Evolutionary conservation across 176 grass and related monocot genomes (phyloP), one percentile per base, ranked within the genome.

Genomic region (Oryza australiensis): DNA sequence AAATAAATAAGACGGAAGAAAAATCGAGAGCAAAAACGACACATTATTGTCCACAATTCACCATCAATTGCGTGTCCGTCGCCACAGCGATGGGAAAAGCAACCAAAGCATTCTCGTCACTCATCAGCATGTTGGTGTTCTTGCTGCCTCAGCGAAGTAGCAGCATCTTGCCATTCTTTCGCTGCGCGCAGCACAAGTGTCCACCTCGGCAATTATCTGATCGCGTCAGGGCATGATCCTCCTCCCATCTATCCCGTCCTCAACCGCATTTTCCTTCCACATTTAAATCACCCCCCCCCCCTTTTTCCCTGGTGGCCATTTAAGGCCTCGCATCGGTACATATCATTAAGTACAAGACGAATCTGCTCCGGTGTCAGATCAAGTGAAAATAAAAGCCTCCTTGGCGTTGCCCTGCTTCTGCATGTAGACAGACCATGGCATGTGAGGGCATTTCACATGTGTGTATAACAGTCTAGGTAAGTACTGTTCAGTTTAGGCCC

Each of bases 191-290:
- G 67, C 74, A 13, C 4, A 18, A 62, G 34, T 9, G 35, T 57
- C 76, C 63, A 38, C 29, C 28, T 20, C 74, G 4, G 20, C 32
- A 9, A 48, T 46, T 22, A 66, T 40, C 41, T 66, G 73, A 35
- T 14, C 60, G 7, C 68, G 5, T 9, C 66, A 20, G 64, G 15
- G 1, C 26, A 40, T 40, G 84, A 35, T 13, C 18, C 20, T 60
- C 35, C 33, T 62, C 43, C n/a, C 5, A 77, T 74, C 64, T 43
- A 64, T 76, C 64, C 1, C 30, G 3, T 26, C 16, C 87, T 78
- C 77, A 89, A 85, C 87, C 35, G 82, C 27, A 81, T 89, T 85
- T 85, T 85, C 82, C 53, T 42, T 53, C 82, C 70, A 34, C 87
- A 76, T 76, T 88, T 48, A 70, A 89, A 38, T 26, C 20, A 2